Percentiles rank a stretch among this genome's conserved stretches.
phyloP scores from a whole-genome alignment of 768 basidiomycete species.

The Harrya chromipes region DNA sequence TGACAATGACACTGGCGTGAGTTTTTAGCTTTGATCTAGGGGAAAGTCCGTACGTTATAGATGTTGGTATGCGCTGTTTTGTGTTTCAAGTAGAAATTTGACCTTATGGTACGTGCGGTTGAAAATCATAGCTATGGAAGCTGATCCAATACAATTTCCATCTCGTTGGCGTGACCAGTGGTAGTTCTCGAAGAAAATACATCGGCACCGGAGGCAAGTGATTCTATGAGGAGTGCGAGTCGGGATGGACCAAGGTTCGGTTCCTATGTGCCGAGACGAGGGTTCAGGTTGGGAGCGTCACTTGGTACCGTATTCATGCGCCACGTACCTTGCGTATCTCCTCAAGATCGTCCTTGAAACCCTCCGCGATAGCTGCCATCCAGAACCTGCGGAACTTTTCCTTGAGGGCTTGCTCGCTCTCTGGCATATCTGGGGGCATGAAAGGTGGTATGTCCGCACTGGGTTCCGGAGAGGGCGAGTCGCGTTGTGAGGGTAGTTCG shows the following conservation, averaged over 20 bases:
- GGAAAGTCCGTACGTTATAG: no score
- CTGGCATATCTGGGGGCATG: slow-evolving; percentile 38
- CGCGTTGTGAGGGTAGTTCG: slow-evolving; percentile 9
- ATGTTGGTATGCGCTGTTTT: no score
- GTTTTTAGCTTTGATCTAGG: no score
- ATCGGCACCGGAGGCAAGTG: slow-evolving; percentile 74
- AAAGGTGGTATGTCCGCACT: slow-evolving; percentile 52
- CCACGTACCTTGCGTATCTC: slow-evolving; percentile 68
- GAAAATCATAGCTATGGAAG: slow-evolving; percentile 4
- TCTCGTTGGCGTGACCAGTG: slow-evolving; percentile 52
- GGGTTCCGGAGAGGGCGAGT: slow-evolving; percentile 26
- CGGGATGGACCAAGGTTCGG: slow-evolving; percentile 66
- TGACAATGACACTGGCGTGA: no score
- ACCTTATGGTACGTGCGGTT: neutral
- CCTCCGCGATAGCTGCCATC: slow-evolving; percentile 82
- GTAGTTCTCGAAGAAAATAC: slow-evolving; percentile 52
- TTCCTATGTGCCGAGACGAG: slow-evolving; percentile 38
- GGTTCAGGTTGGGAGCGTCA: no score
- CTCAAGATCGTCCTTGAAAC: slow-evolving; percentile 81
- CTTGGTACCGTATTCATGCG: no score
- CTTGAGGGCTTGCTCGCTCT: slow-evolving; percentile 54
- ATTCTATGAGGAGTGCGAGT: slow-evolving; percentile 75
- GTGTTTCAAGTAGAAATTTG: no score
- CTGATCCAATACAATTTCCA: slow-evolving; percentile 65
- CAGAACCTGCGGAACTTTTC: slow-evolving; percentile 79